phyloP scores from a whole-genome alignment of 1,284 basidiomycete species.

The Stereum hirsutum region DNA sequence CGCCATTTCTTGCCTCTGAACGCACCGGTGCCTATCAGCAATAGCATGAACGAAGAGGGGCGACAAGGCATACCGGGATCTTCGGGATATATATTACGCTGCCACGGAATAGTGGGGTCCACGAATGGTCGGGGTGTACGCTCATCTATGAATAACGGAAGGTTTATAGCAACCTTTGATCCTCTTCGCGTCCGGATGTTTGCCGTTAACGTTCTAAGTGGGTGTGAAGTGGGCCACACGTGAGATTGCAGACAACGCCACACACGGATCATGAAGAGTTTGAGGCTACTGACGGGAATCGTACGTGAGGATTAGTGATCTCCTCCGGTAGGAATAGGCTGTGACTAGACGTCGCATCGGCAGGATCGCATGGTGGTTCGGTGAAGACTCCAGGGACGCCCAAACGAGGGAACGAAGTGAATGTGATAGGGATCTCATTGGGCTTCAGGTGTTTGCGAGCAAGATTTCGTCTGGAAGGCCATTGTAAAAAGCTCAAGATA shows the following conservation, averaged over 20 bases:
- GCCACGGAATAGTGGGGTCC: conserved; percentile 84
- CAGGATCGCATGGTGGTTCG: conserved; percentile 78
- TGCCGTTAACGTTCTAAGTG: conserved; percentile 82
- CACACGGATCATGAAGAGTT: background rate
- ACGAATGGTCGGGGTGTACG: conserved; percentile 86
- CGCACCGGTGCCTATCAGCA: background rate
- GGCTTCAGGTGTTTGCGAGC: conserved; percentile 77
- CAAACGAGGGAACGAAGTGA: conserved; percentile 93
- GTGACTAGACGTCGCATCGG: conserved; percentile 72
- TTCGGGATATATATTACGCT: conserved; percentile 72
- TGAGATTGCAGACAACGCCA: background rate
- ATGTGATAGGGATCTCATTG: conserved; percentile 86
- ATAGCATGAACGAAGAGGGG: background rate
- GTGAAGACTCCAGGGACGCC: conserved; percentile 88
- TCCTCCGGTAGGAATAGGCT: conserved; percentile 94
- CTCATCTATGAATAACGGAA: conserved; percentile 88
- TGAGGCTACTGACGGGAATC: conserved; percentile 76
- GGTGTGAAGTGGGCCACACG: background rate
- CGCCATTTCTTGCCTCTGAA: conserved; percentile 79
- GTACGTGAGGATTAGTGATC: conserved; percentile 93
- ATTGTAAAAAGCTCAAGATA: background rate
- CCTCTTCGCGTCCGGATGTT: conserved; percentile 90
- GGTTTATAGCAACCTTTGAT: conserved; percentile 92
- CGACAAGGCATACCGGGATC: conserved; percentile 50
- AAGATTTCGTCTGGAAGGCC: conserved; percentile 61